Evolutionary conservation across 2,329 filamentous ascomycete species (phyloP).

Genomic region (Calonectria leucothoes): DNA sequence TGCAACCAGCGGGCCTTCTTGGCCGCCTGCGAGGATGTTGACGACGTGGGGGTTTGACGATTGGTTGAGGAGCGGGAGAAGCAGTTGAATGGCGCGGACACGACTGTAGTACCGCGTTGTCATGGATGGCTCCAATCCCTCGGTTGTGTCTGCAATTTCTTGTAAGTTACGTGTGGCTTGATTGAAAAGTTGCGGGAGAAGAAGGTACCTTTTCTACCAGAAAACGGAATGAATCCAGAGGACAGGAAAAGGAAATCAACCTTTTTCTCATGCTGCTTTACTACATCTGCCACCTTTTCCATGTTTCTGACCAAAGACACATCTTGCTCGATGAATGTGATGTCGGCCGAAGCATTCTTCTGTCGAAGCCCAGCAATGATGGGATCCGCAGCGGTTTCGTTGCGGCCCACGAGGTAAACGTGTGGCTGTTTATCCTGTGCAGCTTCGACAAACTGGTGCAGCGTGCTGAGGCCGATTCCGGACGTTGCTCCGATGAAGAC

Average conservation of each 20-base stretch:
- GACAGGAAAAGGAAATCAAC: slow-evolving; percentile 60
- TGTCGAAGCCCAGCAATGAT: slow-evolving; percentile 55
- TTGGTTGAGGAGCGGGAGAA: slow-evolving; percentile 64
- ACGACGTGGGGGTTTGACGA: slow-evolving; percentile 57
- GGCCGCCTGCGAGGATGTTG: slow-evolving; percentile 60
- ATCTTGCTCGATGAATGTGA: slow-evolving; percentile 62
- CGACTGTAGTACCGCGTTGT: slow-evolving; percentile 69
- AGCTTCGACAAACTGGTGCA: slow-evolving; percentile 57
- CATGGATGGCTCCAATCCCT: slow-evolving; percentile 65
- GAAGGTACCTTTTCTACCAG: slow-evolving; percentile 33
- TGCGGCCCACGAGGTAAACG: slow-evolving; percentile 64
- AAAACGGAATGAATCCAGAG: slow-evolving; percentile 45
- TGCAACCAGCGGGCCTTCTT: slow-evolving; percentile 58
- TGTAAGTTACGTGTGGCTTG: not conserved
- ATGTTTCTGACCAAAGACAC: slow-evolving; percentile 62
- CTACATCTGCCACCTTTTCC: slow-evolving; percentile 57
- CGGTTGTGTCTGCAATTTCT: slow-evolving; percentile 59
- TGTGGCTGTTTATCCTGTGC: slow-evolving; percentile 47
- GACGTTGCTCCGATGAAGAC: slow-evolving; percentile 64
- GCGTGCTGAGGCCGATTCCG: slow-evolving; percentile 61
- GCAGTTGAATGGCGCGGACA: slow-evolving; percentile 65
- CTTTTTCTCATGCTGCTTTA: slow-evolving; percentile 53
- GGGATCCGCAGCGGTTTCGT: slow-evolving; percentile 44
- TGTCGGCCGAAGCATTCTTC: slow-evolving; percentile 55
- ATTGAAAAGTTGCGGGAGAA: fast-evolving